Conservation (phyloP, 2,329 filamentous ascomycete species). For the Exophiala bonariae region DNA sequence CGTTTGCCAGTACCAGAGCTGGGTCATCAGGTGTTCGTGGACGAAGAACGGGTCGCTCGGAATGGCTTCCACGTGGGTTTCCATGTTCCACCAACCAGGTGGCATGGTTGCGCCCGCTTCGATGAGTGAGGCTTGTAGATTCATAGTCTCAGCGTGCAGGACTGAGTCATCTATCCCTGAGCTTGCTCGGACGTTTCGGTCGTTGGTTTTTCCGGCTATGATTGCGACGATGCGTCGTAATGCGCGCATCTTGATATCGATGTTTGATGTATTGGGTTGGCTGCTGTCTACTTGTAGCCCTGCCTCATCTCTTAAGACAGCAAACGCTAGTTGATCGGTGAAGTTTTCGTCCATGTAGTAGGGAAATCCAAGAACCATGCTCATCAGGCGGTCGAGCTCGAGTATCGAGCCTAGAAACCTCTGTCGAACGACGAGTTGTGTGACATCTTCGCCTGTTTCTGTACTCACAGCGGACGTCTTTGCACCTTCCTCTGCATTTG, state of each 20-base stretch:
- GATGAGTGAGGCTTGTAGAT: conserved; percentile 16
- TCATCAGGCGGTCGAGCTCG: conserved; percentile 25
- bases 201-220: conserved; percentile 22
- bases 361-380: conserved; percentile 25
- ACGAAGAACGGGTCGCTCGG: conserved; percentile 11
- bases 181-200: conserved; percentile 15
- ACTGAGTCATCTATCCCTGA: conserved; percentile 8
- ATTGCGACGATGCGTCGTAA: conserved; percentile 22
- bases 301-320: conserved; percentile 14
- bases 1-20: conserved; percentile 28
- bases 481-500: not conserved
- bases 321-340: conserved; percentile 23
- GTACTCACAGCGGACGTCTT: conserved; percentile 4
- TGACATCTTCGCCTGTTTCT: conserved; percentile 3
- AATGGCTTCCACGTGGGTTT: conserved; percentile 9
- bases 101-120: conserved; percentile 21
- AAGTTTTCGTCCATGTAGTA: conserved; percentile 23
- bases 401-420: conserved; percentile 25
- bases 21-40: conserved; percentile 22
- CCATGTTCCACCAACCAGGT: conserved; percentile 21
- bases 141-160: conserved; percentile 12
- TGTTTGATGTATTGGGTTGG: not conserved
- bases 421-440: conserved; percentile 18
- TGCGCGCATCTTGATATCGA: conserved; percentile 24
- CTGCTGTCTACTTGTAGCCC: not conserved